Evolutionary conservation across 495 filamentous ascomycete genomes (phyloP).

Genomic region (Daldinia decipiens): DNA sequence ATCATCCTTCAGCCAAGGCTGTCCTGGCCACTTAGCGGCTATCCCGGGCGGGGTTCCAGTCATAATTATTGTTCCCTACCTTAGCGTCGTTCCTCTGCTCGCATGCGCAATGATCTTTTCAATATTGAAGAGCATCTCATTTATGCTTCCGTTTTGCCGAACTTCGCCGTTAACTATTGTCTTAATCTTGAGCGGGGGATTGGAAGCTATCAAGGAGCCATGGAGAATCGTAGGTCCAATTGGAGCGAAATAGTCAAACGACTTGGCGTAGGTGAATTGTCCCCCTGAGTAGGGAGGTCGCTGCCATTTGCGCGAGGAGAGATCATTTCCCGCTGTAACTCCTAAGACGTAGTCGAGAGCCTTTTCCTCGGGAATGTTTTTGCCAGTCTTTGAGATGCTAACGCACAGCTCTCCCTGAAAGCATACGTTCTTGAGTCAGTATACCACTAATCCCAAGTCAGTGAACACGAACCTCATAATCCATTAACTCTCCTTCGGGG

Average conservation of each 20-base stretch:
- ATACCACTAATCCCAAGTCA: too few relatives aligned
- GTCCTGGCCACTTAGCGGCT: conserved; percentile 63
- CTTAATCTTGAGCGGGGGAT: conserved; percentile 26
- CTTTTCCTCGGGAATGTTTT: conserved; percentile 48
- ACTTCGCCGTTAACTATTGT: conserved; percentile 45
- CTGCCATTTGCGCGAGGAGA: conserved; percentile 43
- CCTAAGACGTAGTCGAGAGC: conserved; percentile 50
- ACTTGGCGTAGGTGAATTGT: conserved; percentile 52
- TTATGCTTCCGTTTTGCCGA: conserved; percentile 39
- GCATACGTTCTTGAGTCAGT: neutral
- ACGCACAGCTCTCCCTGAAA: conserved; percentile 21
- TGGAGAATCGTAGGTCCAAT: conserved; percentile 62
- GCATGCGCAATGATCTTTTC: conserved; percentile 38
- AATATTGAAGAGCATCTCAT: conserved; percentile 40
- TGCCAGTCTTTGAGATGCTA: conserved; percentile 43
- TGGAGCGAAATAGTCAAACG: conserved; percentile 54
- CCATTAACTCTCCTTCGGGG: conserved; percentile 13
- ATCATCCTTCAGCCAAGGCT: conserved; percentile 65
- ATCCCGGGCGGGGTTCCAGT: conserved; percentile 58
- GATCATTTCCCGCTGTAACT: conserved; percentile 48
- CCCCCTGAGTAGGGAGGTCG: conserved; percentile 48
- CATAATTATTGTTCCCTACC: conserved; percentile 50
- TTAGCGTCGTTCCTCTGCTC: conserved; percentile 55
- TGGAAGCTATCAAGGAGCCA: conserved; percentile 27
- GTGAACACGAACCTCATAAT: conserved; percentile 19